phyloP scores from a whole-genome alignment of 1,284 basidiomycete genomes.

The Marasmius oreades region DNA sequence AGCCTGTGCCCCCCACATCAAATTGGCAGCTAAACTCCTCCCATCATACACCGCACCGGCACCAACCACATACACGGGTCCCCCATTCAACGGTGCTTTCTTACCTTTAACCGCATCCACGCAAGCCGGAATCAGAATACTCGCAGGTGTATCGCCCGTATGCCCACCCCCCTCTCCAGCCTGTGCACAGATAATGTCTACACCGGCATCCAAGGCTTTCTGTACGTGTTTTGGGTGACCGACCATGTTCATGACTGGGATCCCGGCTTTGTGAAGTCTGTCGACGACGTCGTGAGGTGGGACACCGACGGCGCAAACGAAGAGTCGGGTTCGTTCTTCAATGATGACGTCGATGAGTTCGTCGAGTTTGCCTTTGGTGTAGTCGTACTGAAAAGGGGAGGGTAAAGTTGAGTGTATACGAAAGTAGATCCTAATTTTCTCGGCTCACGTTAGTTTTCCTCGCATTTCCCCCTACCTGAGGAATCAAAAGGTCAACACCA shows the following conservation, averaged over 20 bases:
- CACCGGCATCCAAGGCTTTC: constrained; percentile 78
- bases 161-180: constrained; percentile 86
- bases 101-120: constrained; percentile 76
- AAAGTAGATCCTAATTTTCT: no score
- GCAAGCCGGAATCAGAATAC: constrained; percentile 80
- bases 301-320: constrained; percentile 85
- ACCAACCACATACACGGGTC: constrained; percentile 78
- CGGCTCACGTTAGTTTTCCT: constrained; percentile 82
- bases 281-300: constrained; percentile 79
- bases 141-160: constrained; percentile 71
- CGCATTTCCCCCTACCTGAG: constrained; percentile 77
- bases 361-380: constrained; percentile 77
- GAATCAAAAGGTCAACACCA: constrained; percentile 84
- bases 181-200: constrained; percentile 88
- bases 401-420: no score
- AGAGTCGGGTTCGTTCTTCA: constrained; percentile 77
- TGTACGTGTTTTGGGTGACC: constrained; percentile 84
- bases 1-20: constrained; percentile 80
- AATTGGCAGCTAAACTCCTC: constrained; percentile 79
- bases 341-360: constrained; percentile 85
- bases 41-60: constrained; percentile 88
- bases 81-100: constrained; percentile 74
- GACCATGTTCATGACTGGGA: constrained; percentile 90
- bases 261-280: constrained; percentile 74
- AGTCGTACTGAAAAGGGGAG: constrained; percentile 54